Evolutionary conservation across 148 eudicot genomes (phyloP).

Genomic region (Dysphania ambrosioides): DNA sequence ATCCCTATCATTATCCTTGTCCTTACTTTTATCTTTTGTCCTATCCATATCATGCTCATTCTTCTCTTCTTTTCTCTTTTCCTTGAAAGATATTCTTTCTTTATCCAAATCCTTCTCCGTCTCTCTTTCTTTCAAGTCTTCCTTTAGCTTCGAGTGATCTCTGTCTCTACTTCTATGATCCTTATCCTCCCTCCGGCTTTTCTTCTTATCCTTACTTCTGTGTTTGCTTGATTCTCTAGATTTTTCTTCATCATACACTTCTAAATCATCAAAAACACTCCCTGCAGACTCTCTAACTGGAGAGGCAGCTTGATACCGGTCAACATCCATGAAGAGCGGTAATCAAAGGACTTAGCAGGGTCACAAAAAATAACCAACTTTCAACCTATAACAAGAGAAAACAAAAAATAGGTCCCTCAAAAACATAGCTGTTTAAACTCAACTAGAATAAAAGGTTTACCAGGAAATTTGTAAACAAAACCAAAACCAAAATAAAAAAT

Average conservation of each 20-base stretch:
- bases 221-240: slow-evolving; percentile 44
- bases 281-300: slow-evolving; percentile 41
- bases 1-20: slow-evolving; percentile 37
- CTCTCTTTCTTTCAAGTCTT: slow-evolving; percentile 40
- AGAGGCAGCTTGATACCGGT: slow-evolving; percentile 44
- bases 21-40: slow-evolving; percentile 32
- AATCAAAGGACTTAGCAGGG: too few species aligned
- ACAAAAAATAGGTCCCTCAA: too few species aligned
- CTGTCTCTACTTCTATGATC: slow-evolving; percentile 59
- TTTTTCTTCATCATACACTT: slow-evolving; percentile 42
- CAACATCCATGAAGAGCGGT: too few species aligned
- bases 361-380: too few species aligned
- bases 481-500: too few species aligned
- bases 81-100: slow-evolving; percentile 41
- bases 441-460: too few species aligned
- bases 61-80: slow-evolving; percentile 54
- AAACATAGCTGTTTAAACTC: too few species aligned
- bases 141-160: slow-evolving; percentile 46
- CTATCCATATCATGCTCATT: slow-evolving; percentile 47
- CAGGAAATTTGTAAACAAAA: too few species aligned
- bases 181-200: slow-evolving; percentile 69
- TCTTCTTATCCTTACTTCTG: slow-evolving; percentile 69
- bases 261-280: slow-evolving; percentile 40
- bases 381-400: too few species aligned
- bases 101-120: slow-evolving; percentile 46